Evolutionary conservation across 2,329 filamentous ascomycete genomes (phyloP), one percentile per base, ranked within the genome.

Genomic region (Chaetothyriales sp.): DNA sequence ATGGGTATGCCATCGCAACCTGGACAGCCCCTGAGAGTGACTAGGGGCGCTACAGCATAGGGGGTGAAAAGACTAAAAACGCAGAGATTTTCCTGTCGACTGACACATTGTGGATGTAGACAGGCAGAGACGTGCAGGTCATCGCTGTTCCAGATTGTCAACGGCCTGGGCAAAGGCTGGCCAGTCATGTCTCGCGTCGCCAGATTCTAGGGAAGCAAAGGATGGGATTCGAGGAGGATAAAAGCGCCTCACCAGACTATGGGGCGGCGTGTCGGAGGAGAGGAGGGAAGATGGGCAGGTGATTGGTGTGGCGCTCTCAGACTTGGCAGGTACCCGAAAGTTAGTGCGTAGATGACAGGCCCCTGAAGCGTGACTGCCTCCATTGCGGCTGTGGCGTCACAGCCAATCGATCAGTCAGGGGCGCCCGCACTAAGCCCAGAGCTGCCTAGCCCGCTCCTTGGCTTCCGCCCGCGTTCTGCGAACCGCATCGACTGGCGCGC

Each of bases 311-410:
- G 43, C 43, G 22, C 12, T 18, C 10, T 1, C 43, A 12, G 19
- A n/a, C 43, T 45, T 45, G 43, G 43, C 43, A 45, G 43, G 43
- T 19, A 45, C 43, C 43, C 43, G 43, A 20, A 18, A 45, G 43
- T 15, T 45, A n/a, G 43, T 10, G n/a, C n/a, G n/a, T n/a, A n/a
- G n/a, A 10, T 10, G 43, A n/a, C 15, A 19, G 19, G 6, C 43
- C 43, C 43, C 43, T 45, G 43, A 26, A 32, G 10, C 32, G 32
- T 39, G 32, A 15, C 15, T 12, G n/a, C n/a, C n/a, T n/a, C n/a
- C n/a, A n/a, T n/a, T n/a, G 32, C 10, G 32, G 5, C 32, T 39
- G 32, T 39, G 32, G 32, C 32, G 9, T 39, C 32, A 36, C 4
- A 15, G 12, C 32, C 32, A 39, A 39, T 32, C 7, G n/a, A 32